phyloP scores from a whole-genome alignment of 2,329 filamentous ascomycete genomes.

The Lachnellula willkommii region DNA sequence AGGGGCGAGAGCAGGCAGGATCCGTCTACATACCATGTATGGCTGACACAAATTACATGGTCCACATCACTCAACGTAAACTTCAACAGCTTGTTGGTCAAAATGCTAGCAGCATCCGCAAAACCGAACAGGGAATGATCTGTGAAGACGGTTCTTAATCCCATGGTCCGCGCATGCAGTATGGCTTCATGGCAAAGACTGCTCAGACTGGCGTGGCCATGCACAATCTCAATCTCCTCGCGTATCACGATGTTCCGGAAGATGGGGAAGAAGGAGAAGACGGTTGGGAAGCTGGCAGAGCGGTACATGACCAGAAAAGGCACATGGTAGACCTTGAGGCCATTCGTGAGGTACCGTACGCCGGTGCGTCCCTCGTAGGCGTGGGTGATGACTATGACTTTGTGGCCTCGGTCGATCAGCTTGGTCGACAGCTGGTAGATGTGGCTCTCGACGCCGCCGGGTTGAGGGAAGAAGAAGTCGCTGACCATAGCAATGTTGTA shows the following conservation, averaged over 20 bases:
- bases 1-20: not conserved
- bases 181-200: constrained; percentile 93
- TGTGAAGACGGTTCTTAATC: constrained; percentile 89
- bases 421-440: constrained; percentile 97
- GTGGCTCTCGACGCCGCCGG: constrained; percentile 93
- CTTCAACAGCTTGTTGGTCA: constrained; percentile 95
- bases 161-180: constrained; percentile 92
- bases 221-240: constrained; percentile 93
- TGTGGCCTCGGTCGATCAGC: constrained; percentile 94
- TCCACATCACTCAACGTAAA: constrained; percentile 95
- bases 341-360: constrained; percentile 92
- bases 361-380: constrained; percentile 87
- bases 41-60: constrained; percentile 96
- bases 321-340: constrained; percentile 96
- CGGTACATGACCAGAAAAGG: constrained; percentile 96
- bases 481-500: constrained; percentile 86
- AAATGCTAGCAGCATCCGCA: constrained; percentile 88
- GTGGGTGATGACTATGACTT: constrained; percentile 96
- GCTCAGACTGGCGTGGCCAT: constrained; percentile 92
- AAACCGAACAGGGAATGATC: constrained; percentile 98
- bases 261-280: constrained; percentile 98
- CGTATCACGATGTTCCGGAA: constrained; percentile 93
- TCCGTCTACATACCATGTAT: constrained; percentile 69
- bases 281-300: constrained; percentile 86
- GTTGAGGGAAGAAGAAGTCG: constrained; percentile 99